Conservation (phyloP, 2,329 filamentous ascomycete genomes). For the Calonectria hongkongensis region DNA sequence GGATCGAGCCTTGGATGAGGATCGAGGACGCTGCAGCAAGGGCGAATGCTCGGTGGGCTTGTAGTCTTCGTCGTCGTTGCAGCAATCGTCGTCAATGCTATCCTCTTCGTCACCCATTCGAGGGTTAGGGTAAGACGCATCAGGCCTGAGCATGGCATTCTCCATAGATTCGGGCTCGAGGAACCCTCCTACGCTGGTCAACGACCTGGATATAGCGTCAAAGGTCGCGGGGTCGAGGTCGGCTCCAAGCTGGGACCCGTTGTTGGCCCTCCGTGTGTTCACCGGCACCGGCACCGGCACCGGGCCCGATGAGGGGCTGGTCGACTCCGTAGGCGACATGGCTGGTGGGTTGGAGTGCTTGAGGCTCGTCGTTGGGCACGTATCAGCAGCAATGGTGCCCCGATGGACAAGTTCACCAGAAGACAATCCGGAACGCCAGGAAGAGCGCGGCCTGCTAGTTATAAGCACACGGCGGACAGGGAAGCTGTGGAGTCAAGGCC, state of each 20-base stretch:
- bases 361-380: not conserved
- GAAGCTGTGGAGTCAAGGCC: conserved; percentile 44
- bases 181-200: conserved; percentile 61
- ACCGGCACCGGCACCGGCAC: conserved; percentile 49
- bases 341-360: conserved; percentile 11
- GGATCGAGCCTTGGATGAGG: conserved; percentile 45
- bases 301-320: conserved; percentile 34
- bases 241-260: conserved; percentile 33
- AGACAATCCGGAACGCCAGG: not conserved
- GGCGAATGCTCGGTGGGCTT: conserved; percentile 53
- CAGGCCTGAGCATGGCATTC: conserved; percentile 61
- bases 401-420: conserved; percentile 1
- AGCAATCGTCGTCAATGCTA: conserved; percentile 27
- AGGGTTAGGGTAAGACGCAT: conserved; percentile 47
- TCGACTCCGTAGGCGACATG: conserved; percentile 5
- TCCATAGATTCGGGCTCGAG: conserved; percentile 65
- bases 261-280: conserved; percentile 40
- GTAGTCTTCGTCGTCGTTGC: conserved; percentile 41
- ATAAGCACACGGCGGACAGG: conserved; percentile 23
- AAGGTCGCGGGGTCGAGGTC: conserved; percentile 49
- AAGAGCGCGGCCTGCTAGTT: not conserved
- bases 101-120: conserved; percentile 42
- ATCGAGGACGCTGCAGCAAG: conserved; percentile 48
- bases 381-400: conserved; percentile 33
- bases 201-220: conserved; percentile 61